Conservation (phyloP, 176 grass and related monocot genomes). For the Dactylis glomerata region DNA sequence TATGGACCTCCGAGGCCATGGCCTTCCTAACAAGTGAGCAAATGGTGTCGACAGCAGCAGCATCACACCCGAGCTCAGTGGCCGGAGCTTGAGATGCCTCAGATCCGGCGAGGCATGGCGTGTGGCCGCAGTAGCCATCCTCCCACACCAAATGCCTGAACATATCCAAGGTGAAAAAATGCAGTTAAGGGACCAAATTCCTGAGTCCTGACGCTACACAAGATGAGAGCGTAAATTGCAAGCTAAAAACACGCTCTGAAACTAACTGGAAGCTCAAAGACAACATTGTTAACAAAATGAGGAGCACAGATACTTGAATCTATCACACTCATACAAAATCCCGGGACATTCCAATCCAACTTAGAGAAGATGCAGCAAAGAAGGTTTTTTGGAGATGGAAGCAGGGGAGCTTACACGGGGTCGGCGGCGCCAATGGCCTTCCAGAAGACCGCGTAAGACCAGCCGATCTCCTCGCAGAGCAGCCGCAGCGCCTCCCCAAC, state of each 20-base stretch:
- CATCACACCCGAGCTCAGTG: conserved; percentile 33
- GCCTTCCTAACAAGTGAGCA: conserved; percentile 53
- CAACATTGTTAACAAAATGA: neutral
- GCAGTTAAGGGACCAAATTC: neutral
- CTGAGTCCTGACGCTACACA: neutral
- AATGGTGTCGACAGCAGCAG: conserved; percentile 36
- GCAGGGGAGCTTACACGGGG: conserved; percentile 56
- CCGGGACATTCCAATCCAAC: neutral
- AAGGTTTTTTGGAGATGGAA: neutral
- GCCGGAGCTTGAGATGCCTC: conserved; percentile 34
- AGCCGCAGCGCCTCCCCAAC: conserved; percentile 71
- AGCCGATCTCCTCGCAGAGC: conserved; percentile 86
- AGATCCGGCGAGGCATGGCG: conserved; percentile 48
- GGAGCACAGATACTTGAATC: neutral
- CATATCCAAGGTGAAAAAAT: conserved; percentile 10
- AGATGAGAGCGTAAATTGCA: neutral
- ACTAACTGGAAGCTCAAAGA: neutral
- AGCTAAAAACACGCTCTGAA: neutral
- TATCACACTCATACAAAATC: neutral
- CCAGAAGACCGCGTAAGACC: conserved; percentile 97
- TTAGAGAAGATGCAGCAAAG: neutral
- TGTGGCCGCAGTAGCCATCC: conserved; percentile 73
- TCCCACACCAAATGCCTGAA: conserved; percentile 87
- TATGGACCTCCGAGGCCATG: conserved; percentile 70
- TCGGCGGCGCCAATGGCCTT: conserved; percentile 67